Evolutionary conservation across 2,329 filamentous ascomycete species (phyloP), one percentile per base, ranked within the genome.

Genomic region (Zarea fungicola): DNA sequence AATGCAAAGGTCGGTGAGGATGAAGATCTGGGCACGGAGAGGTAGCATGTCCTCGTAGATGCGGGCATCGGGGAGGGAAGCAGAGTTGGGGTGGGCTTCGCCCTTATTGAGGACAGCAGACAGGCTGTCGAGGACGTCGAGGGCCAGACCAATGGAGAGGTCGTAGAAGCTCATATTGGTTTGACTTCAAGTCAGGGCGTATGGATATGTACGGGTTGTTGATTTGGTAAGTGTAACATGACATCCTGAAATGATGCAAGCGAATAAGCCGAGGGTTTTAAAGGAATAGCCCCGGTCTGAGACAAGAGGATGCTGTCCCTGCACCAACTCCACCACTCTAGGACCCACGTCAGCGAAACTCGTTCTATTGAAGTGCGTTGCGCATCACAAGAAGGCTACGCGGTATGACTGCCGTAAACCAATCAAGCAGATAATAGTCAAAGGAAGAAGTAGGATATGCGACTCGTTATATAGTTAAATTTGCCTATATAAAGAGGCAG

Each of bases 151-250:
- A 51, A 74, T 48, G 52, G 60, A 62, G 49, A 60, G 53, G 52
- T 73, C 68, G 70, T 71, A 73, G 52, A 74, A 58, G 51, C 62
- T 60, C 63, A 67, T n/a, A n/a, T n/a, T n/a, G n/a, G n/a, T n/a
- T 18, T 28, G 32, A 19, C 23, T n/a, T 4, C 9, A 22, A 23
- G 42, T 50, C 11, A 35, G 35, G 36, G n/a, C n/a, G 16, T 19
- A 13, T 28, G 18, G 18, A n/a, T 36, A 29, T 40, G 36, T 43
- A 34, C 42, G n/a, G n/a, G n/a, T n/a, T n/a, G n/a, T n/a, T n/a
- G n/a, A n/a, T n/a, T n/a, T n/a, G n/a, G n/a, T n/a, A 16, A 23
- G 31, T 22, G n/a, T 16, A 26, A 9, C 42, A 21, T 14, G 6
- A 22, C 14, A 22, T 31, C 25, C 5, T 37, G 14, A 18, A 28